Evolutionary conservation across 2,329 filamentous ascomycete species (phyloP).

Genomic region (Sclerotinia subarctica): DNA sequence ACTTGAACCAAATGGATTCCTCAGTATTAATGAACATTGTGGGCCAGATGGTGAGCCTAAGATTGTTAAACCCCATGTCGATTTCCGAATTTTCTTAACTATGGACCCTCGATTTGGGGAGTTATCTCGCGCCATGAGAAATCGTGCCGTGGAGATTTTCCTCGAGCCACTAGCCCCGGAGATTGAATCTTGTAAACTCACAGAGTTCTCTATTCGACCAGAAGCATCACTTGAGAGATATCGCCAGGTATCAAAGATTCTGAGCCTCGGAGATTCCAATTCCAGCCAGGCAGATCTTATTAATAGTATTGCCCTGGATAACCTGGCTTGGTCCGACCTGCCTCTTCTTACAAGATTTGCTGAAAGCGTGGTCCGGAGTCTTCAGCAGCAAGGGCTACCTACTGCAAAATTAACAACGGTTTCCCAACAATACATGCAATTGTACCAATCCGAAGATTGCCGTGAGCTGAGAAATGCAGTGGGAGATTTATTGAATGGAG

Average conservation of each 20-base stretch:
- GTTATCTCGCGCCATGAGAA: constrained; percentile 92
- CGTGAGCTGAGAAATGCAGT: constrained; percentile 30
- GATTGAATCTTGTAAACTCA: background rate
- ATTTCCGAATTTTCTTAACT: constrained; percentile 91
- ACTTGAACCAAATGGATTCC: constrained; percentile 80
- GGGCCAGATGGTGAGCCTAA: constrained; percentile 76
- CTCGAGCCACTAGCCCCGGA: constrained; percentile 47
- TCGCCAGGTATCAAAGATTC: constrained; percentile 26
- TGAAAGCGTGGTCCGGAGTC: constrained; percentile 19
- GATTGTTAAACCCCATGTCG: constrained; percentile 74
- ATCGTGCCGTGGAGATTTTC: constrained; percentile 87
- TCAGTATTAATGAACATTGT: constrained; percentile 93
- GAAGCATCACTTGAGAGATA: constrained; percentile 37
- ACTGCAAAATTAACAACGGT: background rate
- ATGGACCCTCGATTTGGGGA: constrained; percentile 91
- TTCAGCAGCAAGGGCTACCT: background rate
- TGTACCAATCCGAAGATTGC: constrained; percentile 31
- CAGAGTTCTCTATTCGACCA: constrained; percentile 9
- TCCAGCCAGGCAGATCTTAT: constrained; percentile 23
- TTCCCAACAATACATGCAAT: constrained; percentile 26
- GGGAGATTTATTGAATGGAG: constrained; percentile 29
- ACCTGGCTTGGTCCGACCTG: constrained; percentile 37
- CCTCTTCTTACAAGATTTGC: constrained; percentile 34
- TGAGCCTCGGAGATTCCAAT: constrained; percentile 20
- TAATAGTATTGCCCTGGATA: constrained; percentile 34